Base-by-base conservation (phyloP, 2,329 filamentous ascomycete species). In the Fusarium sp. region DNA sequence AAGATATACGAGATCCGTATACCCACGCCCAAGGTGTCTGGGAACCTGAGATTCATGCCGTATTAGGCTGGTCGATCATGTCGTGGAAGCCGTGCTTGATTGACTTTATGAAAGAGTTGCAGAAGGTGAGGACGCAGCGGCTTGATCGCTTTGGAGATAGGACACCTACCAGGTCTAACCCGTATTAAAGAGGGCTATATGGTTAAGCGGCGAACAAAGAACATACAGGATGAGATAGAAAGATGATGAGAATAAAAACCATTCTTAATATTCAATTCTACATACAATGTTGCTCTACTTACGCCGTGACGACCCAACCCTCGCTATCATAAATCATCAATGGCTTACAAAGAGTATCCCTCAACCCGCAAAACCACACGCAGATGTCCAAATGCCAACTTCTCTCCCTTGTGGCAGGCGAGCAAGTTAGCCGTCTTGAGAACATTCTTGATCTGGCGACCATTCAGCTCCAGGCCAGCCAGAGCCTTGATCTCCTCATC, bases 401-500 rank as follows among this genome's bases (percentile, higher is more conserved):
- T 70, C 69, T 75, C 66, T 3, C 53, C 65, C 58, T 71, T 69
- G 40, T 75, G 74, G 10, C 64, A 74, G 10, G 74, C 73, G 51
- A 76, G 51, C 39, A 76, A 40, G 35, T 71, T 73, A 11, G 71
- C 72, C 11, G 68, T 72, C 70, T 80, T 80, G 66, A 80, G 69
- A n/a, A 78, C 61, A 43, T 82, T 83, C 73, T 83, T 83, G 56
- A 84, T 84, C 74, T 84, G 79, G 22, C 81, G 72, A 5, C 82
- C 81, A 44, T 84, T 83, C 39, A 83, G 72, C 5, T 78, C 70
- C 46, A 81, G 70, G 22, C 67, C 55, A 1, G 78, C 72, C 32
- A 84, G 71, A 46, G 75, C 67, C n/a, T 72, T 71, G 2, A 79
- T 47, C 12, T 74, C 70, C 0, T 67, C 70, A 0, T 74, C 70